Conservation (phyloP, 2,329 filamentous ascomycete genomes). For the Trichoderma arundinaceum region DNA sequence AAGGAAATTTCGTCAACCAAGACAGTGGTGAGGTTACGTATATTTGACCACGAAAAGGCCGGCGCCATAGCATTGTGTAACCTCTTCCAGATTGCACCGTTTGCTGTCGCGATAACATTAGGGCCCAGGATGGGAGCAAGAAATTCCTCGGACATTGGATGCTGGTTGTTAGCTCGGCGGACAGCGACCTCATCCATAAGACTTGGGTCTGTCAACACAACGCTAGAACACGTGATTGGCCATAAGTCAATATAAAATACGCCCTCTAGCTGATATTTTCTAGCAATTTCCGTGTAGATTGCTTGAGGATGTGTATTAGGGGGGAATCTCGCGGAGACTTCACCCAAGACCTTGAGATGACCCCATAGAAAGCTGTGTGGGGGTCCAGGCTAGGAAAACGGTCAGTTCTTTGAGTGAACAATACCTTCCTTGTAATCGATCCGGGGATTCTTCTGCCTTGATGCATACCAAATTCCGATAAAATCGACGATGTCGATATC, state of each 20-base stretch:
- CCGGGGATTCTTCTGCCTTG: neutral
- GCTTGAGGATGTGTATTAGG: slow-evolving; percentile 37
- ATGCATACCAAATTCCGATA: slow-evolving; percentile 7
- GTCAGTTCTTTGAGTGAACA: neutral
- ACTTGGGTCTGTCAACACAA: slow-evolving; percentile 39
- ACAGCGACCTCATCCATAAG: slow-evolving; percentile 38
- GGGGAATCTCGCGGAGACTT: slow-evolving; percentile 33
- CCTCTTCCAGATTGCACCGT: slow-evolving; percentile 41
- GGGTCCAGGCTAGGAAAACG: slow-evolving; percentile 22
- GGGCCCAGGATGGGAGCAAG: slow-evolving; percentile 29
- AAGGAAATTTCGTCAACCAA: slow-evolving; percentile 39
- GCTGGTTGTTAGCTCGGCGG: slow-evolving; percentile 34
- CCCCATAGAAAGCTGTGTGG: slow-evolving; percentile 37
- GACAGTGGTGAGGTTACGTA: slow-evolving; percentile 37
- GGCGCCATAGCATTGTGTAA: slow-evolving; percentile 40
- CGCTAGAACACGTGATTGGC: slow-evolving; percentile 39
- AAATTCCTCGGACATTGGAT: slow-evolving; percentile 30
- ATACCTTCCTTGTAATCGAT: no score
- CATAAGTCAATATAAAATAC: slow-evolving; percentile 44
- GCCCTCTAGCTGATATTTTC: slow-evolving; percentile 38
- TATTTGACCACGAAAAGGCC: slow-evolving; percentile 37
- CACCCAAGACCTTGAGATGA: slow-evolving; percentile 35
- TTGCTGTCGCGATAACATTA: slow-evolving; percentile 35
- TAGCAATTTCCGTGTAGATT: slow-evolving; percentile 37
- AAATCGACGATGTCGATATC: slow-evolving; percentile 5